Evolutionary conservation across 805 yeast species (phyloP).

Genomic region (Kodamaea nitidulidarum): DNA sequence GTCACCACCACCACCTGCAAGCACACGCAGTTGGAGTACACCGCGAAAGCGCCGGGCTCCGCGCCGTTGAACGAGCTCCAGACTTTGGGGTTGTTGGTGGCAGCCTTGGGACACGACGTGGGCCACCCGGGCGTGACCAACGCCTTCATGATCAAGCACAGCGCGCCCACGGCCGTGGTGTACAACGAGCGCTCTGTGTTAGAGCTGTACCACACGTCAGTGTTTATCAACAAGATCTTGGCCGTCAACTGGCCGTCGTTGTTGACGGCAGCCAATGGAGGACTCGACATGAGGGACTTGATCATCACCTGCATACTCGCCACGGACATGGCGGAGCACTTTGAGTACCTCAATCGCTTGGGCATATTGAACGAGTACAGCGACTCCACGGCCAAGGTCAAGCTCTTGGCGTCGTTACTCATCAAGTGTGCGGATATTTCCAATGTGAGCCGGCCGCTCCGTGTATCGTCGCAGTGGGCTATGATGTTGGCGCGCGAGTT

Average conservation of each 20-base stretch:
- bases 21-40: not conserved
- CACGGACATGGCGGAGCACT: slow-evolving; percentile 93
- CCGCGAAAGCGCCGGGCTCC: not conserved
- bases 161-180: slow-evolving; percentile 59
- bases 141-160: slow-evolving; percentile 54
- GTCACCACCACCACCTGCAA: slow-evolving; percentile 1
- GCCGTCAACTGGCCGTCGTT: slow-evolving; percentile 33
- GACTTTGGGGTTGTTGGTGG: slow-evolving; percentile 59
- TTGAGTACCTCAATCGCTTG: slow-evolving; percentile 59
- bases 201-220: slow-evolving; percentile 76
- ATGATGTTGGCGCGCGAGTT: slow-evolving; percentile 73
- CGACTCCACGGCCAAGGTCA: slow-evolving; percentile 19
- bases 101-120: slow-evolving; percentile 91
- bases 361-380: slow-evolving; percentile 19
- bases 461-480: slow-evolving; percentile 84
- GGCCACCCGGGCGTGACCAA: slow-evolving; percentile 98
- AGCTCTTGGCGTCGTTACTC: slow-evolving; percentile 59
- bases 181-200: slow-evolving; percentile 68
- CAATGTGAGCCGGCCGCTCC: slow-evolving; percentile 79
- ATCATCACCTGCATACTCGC: slow-evolving; percentile 39
- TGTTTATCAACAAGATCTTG: slow-evolving; percentile 46
- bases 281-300: slow-evolving; percentile 21
- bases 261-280: slow-evolving; percentile 37
- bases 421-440: slow-evolving; percentile 95
- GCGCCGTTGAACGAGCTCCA: slow-evolving; percentile 34